Conservation (phyloP, 495 filamentous ascomycete genomes). For the Clohesyomyces aquaticus region DNA sequence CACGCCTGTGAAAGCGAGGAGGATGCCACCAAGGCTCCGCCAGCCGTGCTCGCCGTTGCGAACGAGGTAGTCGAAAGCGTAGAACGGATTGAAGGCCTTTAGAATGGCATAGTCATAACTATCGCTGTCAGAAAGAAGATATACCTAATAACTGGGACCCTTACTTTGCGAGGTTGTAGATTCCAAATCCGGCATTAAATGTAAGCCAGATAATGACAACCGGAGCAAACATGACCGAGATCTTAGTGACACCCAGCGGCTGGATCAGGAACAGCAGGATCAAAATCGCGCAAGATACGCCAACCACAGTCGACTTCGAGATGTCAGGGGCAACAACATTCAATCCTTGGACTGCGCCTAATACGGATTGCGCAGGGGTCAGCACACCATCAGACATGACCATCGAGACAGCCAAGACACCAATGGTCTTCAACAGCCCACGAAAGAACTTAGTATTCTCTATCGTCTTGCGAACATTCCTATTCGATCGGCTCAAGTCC, state of each 20-base stretch:
- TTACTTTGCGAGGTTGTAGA: constrained; percentile 53
- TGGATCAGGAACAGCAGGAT: constrained; percentile 70
- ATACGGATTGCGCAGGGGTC: constrained; percentile 71
- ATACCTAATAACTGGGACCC: neutral
- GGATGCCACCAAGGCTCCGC: constrained; percentile 68
- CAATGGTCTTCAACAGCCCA: constrained; percentile 64
- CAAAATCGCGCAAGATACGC: constrained; percentile 69
- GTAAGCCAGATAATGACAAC: constrained; percentile 74
- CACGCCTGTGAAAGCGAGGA: constrained; percentile 74
- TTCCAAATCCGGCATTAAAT: constrained; percentile 68
- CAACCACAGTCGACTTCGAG: constrained; percentile 61
- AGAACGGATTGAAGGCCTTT: constrained; percentile 70
- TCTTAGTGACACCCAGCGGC: constrained; percentile 68
- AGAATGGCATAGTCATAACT: constrained; percentile 66
- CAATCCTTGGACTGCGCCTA: constrained; percentile 72
- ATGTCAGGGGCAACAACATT: constrained; percentile 56
- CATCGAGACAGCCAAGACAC: constrained; percentile 71
- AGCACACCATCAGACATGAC: constrained; percentile 71
- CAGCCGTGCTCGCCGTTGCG: constrained; percentile 66
- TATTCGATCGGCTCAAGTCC: constrained; percentile 58
- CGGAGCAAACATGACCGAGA: constrained; percentile 68
- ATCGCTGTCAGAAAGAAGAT: constrained; percentile 58
- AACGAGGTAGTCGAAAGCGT: constrained; percentile 63
- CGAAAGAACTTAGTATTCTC: constrained; percentile 61
- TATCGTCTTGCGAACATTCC: constrained; percentile 57